Conservation (phyloP, 257 asterid species). For the Voacanga thouarsii region DNA sequence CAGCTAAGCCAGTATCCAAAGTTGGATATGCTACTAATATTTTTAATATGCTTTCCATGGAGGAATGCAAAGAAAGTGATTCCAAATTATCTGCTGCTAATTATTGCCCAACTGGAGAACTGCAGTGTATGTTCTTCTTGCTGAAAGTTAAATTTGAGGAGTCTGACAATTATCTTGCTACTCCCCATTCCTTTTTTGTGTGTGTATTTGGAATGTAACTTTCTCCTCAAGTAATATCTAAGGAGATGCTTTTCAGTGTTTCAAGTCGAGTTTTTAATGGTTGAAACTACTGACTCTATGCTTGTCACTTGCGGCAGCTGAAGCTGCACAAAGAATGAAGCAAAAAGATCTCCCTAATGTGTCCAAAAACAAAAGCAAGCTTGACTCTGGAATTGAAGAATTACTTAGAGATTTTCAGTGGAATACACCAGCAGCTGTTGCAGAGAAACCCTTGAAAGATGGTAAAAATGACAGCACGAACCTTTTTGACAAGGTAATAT, state of each 20-base stretch:
- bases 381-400: slow-evolving; percentile 41
- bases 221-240: background rate
- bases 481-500: slow-evolving; percentile 18
- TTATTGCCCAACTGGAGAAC: slow-evolving; percentile 5
- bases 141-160: background rate
- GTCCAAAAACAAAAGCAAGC: slow-evolving; percentile 21
- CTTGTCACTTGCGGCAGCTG: slow-evolving; percentile 16
- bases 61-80: slow-evolving; percentile 18
- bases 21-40: slow-evolving; percentile 20
- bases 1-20: slow-evolving; percentile 11
- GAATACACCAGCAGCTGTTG: slow-evolving; percentile 13
- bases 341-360: background rate
- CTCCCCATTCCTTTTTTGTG: background rate
- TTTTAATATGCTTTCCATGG: slow-evolving; percentile 18
- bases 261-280: background rate
- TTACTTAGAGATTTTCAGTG: slow-evolving; percentile 33
- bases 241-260: background rate
- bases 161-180: background rate
- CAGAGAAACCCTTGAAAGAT: slow-evolving; percentile 10
- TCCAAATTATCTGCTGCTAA: slow-evolving; percentile 6
- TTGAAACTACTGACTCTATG: background rate
- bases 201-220: too few species aligned
- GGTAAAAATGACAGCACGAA: slow-evolving; percentile 3
- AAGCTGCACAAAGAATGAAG: slow-evolving; percentile 9
- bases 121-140: slow-evolving; percentile 22